Percentiles rank a stretch among this genome's conserved stretches.
Evolutionary conservation across 1,284 basidiomycete species (phyloP).

Genomic region (Mycena sp.): DNA sequence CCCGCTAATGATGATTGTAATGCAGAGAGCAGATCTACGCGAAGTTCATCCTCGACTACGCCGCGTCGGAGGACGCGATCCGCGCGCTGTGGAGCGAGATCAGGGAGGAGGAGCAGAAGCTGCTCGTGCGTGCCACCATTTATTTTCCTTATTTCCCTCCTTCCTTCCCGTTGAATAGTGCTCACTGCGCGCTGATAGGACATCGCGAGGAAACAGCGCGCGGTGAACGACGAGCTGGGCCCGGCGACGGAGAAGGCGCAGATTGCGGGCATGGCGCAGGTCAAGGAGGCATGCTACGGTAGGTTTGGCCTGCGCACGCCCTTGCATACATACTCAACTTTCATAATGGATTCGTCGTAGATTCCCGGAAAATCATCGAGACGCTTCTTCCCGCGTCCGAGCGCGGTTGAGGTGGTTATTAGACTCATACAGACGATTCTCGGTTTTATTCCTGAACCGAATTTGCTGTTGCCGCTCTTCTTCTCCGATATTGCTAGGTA

Average conservation of each 20-base stretch:
- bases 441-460: no score
- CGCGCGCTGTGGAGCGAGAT: constrained; percentile 31
- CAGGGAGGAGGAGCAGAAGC: constrained; percentile 21
- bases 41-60: constrained; percentile 31
- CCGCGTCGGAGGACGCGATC: constrained; percentile 29
- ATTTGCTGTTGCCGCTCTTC: no score
- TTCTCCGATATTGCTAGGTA: no score
- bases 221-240: neutral
- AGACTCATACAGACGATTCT: no score
- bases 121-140: constrained; percentile 5
- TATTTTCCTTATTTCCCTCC: neutral
- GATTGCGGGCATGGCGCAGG: constrained; percentile 20
- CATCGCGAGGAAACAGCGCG: constrained; percentile 8
- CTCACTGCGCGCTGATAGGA: neutral
- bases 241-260: constrained; percentile 10
- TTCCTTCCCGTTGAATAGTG: neutral
- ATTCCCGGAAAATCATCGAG: neutral
- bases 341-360: neutral
- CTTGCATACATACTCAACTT: no score
- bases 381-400: neutral
- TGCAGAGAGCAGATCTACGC: constrained; percentile 27
- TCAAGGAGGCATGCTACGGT: constrained; percentile 28
- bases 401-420: no score
- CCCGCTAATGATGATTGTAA: neutral
- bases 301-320: no score